Percentiles rank a stretch among this genome's conserved stretches.
Conservation (phyloP, 768 basidiomycete genomes). For the Boletellus ananas region DNA sequence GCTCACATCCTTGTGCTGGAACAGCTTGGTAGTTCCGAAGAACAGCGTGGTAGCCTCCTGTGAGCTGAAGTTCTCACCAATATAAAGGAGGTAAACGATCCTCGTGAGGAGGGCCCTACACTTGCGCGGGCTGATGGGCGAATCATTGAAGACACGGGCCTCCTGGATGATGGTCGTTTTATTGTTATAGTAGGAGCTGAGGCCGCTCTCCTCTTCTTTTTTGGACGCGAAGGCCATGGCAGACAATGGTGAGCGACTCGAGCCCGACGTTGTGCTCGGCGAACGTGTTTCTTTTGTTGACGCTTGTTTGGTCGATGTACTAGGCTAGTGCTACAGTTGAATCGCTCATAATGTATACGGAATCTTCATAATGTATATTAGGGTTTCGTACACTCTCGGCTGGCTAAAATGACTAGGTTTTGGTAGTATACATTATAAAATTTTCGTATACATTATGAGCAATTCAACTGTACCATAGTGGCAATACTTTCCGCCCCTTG, state of each 20-base stretch:
- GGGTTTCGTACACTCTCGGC: too few relatives aligned
- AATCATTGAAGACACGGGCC: slow-evolving; percentile 98
- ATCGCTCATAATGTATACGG: too few relatives aligned
- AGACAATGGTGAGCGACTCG: slow-evolving; percentile 35
- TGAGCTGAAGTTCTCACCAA: slow-evolving; percentile 90
- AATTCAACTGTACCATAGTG: too few relatives aligned
- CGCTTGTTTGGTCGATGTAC: slow-evolving; percentile 15
- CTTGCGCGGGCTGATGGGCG: slow-evolving; percentile 96
- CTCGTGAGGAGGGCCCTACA: slow-evolving; percentile 94
- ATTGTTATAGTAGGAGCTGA: slow-evolving; percentile 92
- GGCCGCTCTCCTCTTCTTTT: slow-evolving; percentile 94
- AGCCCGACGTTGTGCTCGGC: slow-evolving; percentile 11
- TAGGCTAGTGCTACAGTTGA: too few relatives aligned
- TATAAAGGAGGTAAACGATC: slow-evolving; percentile 94
- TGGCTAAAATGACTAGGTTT: too few relatives aligned
- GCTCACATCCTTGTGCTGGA: slow-evolving; percentile 98
- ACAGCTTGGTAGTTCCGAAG: slow-evolving; percentile 98
- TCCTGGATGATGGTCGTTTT: slow-evolving; percentile 98
- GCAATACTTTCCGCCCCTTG: too few relatives aligned
- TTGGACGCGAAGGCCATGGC: slow-evolving; percentile 81
- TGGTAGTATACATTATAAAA: too few relatives aligned
- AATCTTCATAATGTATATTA: too few relatives aligned
- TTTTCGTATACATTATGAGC: too few relatives aligned
- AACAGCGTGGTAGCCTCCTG: slow-evolving; percentile 98
- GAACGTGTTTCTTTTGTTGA: slow-evolving; percentile 26